phyloP scores from a whole-genome alignment of 2,329 filamentous ascomycete genomes.

The Aspergillus pseudonomiae region DNA sequence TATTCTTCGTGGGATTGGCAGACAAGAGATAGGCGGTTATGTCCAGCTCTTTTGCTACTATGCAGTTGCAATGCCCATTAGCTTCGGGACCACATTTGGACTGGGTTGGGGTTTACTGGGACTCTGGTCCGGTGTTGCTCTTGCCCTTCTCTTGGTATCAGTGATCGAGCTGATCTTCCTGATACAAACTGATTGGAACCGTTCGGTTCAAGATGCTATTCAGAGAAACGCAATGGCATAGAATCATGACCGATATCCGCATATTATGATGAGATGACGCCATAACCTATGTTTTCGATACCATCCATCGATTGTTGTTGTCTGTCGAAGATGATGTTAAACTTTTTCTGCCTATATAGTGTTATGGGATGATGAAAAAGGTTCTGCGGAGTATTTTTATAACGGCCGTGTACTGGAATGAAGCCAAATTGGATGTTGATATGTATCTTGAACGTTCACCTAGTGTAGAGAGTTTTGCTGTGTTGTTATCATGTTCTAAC shows the following conservation, averaged over 20 bases:
- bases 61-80: conserved; percentile 79
- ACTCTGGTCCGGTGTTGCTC: conserved; percentile 76
- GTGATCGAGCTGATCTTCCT: conserved; percentile 62
- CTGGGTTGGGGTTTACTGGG: conserved; percentile 76
- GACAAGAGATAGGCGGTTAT: conserved; percentile 87
- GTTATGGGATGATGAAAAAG: background rate
- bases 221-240: conserved; percentile 52
- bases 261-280: background rate
- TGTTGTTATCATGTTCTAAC: background rate
- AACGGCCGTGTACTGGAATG: background rate
- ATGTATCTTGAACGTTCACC: background rate
- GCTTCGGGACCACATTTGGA: conserved; percentile 76
- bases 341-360: too few relatives aligned
- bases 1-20: conserved; percentile 80
- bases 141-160: conserved; percentile 67
- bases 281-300: background rate
- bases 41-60: conserved; percentile 89
- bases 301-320: background rate
- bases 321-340: background rate
- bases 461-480: background rate
- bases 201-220: conserved; percentile 63
- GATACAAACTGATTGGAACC: conserved; percentile 57
- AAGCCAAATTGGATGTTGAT: background rate
- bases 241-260: background rate
- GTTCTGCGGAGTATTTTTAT: background rate